Percentiles rank a stretch among this genome's conserved stretches.
phyloP scores from a whole-genome alignment of 2,329 filamentous ascomycete genomes.

The Fusarium continuum region DNA sequence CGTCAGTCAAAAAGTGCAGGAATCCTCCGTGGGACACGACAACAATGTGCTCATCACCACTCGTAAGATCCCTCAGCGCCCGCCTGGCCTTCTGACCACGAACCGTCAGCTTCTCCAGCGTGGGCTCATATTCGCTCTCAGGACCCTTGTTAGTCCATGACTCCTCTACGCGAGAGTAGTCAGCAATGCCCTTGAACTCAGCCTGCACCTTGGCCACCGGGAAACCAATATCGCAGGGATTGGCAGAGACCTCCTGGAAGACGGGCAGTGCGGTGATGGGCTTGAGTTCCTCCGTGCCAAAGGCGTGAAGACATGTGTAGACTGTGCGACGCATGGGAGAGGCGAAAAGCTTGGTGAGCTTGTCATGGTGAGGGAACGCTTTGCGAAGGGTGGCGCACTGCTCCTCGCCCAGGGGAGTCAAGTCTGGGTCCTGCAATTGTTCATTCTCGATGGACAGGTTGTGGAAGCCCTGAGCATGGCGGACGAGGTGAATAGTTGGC shows the following conservation, averaged over 20 bases:
- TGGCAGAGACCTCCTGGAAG: conserved; percentile 79
- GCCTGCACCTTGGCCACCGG: conserved; percentile 60
- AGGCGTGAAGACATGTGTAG: conserved; percentile 77
- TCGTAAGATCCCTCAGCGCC: conserved; percentile 61
- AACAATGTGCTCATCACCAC: conserved; percentile 71
- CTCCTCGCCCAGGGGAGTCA: conserved; percentile 78
- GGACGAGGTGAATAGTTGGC: conserved; percentile 71
- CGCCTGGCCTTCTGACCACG: conserved; percentile 69
- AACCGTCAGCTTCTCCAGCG: conserved; percentile 62
- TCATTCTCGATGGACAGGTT: conserved; percentile 79
- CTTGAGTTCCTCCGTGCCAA: conserved; percentile 60
- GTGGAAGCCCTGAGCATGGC: conserved; percentile 83
- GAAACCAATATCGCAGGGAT: conserved; percentile 81
- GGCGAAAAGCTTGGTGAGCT: conserved; percentile 75
- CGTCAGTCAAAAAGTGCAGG: conserved; percentile 84
- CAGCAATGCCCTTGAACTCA: conserved; percentile 71
- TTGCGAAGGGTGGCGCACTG: conserved; percentile 74
- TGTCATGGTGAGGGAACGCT: conserved; percentile 70
- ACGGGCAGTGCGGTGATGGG: conserved; percentile 74
- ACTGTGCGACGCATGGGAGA: conserved; percentile 85
- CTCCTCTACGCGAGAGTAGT: conserved; percentile 67
- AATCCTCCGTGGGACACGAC: conserved; percentile 86
- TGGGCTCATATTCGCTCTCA: conserved; percentile 57
- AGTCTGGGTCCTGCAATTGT: conserved; percentile 75
- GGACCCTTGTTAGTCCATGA: conserved; percentile 76